Conservation (phyloP, 345 rosid species). For the Lepidium didymum region DNA sequence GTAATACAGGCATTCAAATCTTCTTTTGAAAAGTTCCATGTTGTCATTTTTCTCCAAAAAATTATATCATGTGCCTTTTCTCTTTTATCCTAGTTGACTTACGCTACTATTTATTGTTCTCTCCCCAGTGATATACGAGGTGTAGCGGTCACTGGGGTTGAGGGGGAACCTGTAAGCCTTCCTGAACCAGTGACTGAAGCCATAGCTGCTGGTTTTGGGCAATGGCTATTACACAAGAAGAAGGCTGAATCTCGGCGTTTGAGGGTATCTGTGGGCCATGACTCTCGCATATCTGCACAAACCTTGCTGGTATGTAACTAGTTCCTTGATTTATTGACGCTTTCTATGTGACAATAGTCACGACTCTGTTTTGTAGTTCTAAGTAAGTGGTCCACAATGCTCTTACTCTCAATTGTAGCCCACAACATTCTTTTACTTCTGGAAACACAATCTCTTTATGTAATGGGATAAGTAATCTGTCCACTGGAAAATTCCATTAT, state of each 20-base stretch:
- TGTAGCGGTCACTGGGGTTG: conserved; percentile 87
- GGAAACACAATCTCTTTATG: not conserved
- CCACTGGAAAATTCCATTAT: conserved; percentile 14
- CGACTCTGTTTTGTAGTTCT: not conserved
- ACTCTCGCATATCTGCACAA: conserved; percentile 91
- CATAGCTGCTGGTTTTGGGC: conserved; percentile 88
- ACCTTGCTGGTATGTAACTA: conserved; percentile 45
- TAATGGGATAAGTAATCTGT: not conserved
- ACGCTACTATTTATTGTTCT: not conserved
- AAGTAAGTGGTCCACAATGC: not conserved
- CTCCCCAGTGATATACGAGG: conserved; percentile 79
- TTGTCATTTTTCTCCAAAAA: not conserved
- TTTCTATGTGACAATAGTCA: not conserved
- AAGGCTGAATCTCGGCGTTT: conserved; percentile 37
- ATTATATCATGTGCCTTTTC: not conserved
- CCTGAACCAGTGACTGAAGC: conserved; percentile 83
- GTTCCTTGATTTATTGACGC: not conserved
- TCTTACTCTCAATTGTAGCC: not conserved
- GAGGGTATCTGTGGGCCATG: conserved; percentile 84
- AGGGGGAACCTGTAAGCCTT: conserved; percentile 85
- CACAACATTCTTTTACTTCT: not conserved
- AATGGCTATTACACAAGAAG: conserved; percentile 76
- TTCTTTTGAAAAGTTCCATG: not conserved
- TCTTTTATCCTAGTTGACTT: not conserved
- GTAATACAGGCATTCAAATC: not conserved